Evolutionary conservation across 2,329 filamentous ascomycete species (phyloP).

Genomic region (Aspergillus transmontanensis): DNA sequence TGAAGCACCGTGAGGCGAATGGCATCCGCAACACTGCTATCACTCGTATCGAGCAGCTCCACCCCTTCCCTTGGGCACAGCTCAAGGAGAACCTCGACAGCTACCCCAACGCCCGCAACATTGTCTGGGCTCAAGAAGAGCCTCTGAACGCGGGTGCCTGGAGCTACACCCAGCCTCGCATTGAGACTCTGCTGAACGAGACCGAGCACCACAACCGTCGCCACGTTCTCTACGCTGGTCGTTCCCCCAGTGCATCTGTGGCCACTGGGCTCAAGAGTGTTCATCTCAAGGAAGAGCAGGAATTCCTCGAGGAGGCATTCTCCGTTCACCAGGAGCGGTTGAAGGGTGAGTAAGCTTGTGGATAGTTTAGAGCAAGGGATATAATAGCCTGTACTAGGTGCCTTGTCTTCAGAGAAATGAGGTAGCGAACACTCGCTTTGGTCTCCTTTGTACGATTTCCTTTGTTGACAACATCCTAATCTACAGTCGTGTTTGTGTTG

Average conservation of each 20-base stretch:
- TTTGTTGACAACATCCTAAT: slow-evolving; percentile 21
- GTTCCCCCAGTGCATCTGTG: slow-evolving; percentile 89
- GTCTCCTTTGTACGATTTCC: slow-evolving; percentile 32
- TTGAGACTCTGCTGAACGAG: slow-evolving; percentile 93
- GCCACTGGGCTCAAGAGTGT: slow-evolving; percentile 87
- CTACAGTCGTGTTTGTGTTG: slow-evolving; percentile 25
- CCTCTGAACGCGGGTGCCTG: slow-evolving; percentile 95
- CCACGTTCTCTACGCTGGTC: slow-evolving; percentile 95
- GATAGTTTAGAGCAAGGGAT: slow-evolving; percentile 22
- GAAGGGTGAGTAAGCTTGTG: slow-evolving; percentile 60
- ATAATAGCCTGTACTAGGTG: slow-evolving; percentile 21
- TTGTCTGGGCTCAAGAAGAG: slow-evolving; percentile 97
- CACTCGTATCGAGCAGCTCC: slow-evolving; percentile 94
- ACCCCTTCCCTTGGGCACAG: slow-evolving; percentile 98
- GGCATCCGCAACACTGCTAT: slow-evolving; percentile 89
- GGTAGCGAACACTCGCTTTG: slow-evolving; percentile 27
- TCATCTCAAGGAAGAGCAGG: slow-evolving; percentile 91
- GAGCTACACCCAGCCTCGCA: slow-evolving; percentile 95
- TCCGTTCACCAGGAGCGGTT: slow-evolving; percentile 65
- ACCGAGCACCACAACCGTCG: slow-evolving; percentile 89
- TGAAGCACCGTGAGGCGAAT: slow-evolving; percentile 87
- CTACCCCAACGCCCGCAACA: slow-evolving; percentile 96
- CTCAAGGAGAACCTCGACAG: slow-evolving; percentile 94
- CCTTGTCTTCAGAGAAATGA: slow-evolving; percentile 28
- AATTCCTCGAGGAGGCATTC: slow-evolving; percentile 70